Evolutionary conservation across 2,329 filamentous ascomycete genomes (phyloP).

Genomic region (Ophiocordyceps robertsii): DNA sequence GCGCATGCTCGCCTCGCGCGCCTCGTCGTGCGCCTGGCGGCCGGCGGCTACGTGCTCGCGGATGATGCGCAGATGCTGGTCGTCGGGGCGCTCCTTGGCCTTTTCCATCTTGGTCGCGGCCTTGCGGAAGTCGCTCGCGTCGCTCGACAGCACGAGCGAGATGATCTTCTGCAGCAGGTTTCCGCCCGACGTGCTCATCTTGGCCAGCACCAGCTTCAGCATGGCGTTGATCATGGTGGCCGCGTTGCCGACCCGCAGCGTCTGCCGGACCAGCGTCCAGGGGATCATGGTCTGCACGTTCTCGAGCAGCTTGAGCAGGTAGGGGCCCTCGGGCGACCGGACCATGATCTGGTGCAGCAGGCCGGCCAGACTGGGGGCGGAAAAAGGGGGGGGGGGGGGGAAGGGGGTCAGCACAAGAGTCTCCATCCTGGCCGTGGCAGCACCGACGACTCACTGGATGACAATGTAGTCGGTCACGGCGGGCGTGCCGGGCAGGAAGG

Average conservation of each 20-base stretch:
- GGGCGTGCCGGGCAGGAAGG: constrained; percentile 46
- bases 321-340: constrained; percentile 61
- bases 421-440: too few species aligned
- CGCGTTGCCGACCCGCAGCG: constrained; percentile 62
- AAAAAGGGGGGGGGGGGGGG: too few species aligned
- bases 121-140: constrained; percentile 56
- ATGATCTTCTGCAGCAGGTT: constrained; percentile 69
- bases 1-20: constrained; percentile 40
- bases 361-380: constrained; percentile 58
- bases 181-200: constrained; percentile 66
- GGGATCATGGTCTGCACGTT: constrained; percentile 59
- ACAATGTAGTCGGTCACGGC: constrained; percentile 53
- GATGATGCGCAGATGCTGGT: constrained; percentile 48
- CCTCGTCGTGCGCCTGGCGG: constrained; percentile 42
- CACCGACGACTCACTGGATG: constrained; percentile 47
- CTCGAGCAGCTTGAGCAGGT: constrained; percentile 56
- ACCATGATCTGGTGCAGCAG: constrained; percentile 63
- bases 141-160: constrained; percentile 58
- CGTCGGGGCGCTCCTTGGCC: constrained; percentile 38
- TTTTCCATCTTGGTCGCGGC: constrained; percentile 51
- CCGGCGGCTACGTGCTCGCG: constrained; percentile 40
- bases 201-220: constrained; percentile 60
- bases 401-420: too few species aligned
- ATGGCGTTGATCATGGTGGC: constrained; percentile 71
- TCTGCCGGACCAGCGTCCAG: constrained; percentile 59